Evolutionary conservation across 139 green algal species (phyloP), one percentile per base, ranked within the genome.

Genomic region (Yamagishiella unicocca): DNA sequence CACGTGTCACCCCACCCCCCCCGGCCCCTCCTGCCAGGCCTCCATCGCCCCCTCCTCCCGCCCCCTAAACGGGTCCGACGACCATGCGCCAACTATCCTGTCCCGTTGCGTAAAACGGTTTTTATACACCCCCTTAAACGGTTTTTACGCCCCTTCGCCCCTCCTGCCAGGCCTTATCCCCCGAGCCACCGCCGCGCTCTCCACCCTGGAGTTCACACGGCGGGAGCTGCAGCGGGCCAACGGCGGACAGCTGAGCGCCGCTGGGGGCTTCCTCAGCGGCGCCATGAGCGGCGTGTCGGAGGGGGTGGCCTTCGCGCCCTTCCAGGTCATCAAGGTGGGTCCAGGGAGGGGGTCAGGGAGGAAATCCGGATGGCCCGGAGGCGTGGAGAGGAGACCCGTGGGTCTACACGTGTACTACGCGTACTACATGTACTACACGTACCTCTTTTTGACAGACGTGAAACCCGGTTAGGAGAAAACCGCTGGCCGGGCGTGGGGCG

Each of bases 261-360:
- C 35, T 2, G 82, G 71, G 10, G 92, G 84, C 1, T 93, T 91
- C 54, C 14, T 89, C 17, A 88, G 79, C 12, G 92, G 92, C 1
- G 84, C 68, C 24, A 55, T 93, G 31, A 86, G 77, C 37, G 92
- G 86, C 6, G 84, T 93, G n/a, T 84, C 84, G 8, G 92, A 95
- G 84, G 87, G 84, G 6, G 54, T 93, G 21, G 92, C 80, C 0
- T 95, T 95, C 58, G 87, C 87, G 24, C 92, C 92, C 55, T 95
- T 95, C 81, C 92, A 95, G 68, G 91, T 94, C 74, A 93, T 94
- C 55, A 94, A 94, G 88, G 91, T 93, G 67, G 29, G 82, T 10
- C 3, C 17, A 9, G 37, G 45, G 17, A 42, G 33, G n/a, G 64
- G 17, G 35, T 5, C n/a, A 38, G 79, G 43, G 37, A 43, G 35